Evolutionary conservation across 805 yeast genomes (phyloP).

Genomic region (Maudiozyma serrabonitensis): DNA sequence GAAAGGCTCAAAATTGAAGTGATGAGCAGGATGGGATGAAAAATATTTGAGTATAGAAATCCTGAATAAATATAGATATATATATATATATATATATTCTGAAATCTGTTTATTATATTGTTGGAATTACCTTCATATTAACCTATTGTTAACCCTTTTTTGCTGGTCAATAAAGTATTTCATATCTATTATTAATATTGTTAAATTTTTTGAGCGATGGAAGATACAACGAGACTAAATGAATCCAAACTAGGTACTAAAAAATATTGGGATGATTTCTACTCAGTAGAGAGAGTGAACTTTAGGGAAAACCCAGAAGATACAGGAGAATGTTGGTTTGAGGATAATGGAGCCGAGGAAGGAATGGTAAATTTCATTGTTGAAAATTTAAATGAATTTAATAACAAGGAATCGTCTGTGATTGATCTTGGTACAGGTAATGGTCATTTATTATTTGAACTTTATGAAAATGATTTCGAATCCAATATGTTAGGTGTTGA

Average conservation of each 20-base stretch:
- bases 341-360: slow-evolving; percentile 86
- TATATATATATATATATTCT: too few species aligned
- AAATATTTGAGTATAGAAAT: too few species aligned
- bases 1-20: too few species aligned
- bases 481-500: slow-evolving; percentile 68
- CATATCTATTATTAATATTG: too few species aligned
- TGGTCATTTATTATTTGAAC: slow-evolving; percentile 74
- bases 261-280: slow-evolving; percentile 87
- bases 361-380: slow-evolving; percentile 67
- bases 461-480: slow-evolving; percentile 53
- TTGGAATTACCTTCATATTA: too few species aligned
- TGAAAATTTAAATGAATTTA: slow-evolving; percentile 35
- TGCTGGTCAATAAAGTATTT: too few species aligned
- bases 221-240: slow-evolving; percentile 43
- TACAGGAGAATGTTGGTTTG: slow-evolving; percentile 95
- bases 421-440: slow-evolving; percentile 94
- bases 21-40: too few species aligned
- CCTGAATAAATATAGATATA: too few species aligned
- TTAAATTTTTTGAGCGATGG: slow-evolving; percentile 14
- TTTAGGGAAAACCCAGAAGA: slow-evolving; percentile 68
- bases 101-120: too few species aligned
- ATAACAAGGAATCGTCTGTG: slow-evolving; percentile 33
- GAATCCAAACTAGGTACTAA: slow-evolving; percentile 81
- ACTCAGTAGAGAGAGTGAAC: slow-evolving; percentile 60
- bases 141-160: too few species aligned